Evolutionary conservation across 345 rosid genomes (phyloP).

Genomic region (Populus nigra): DNA sequence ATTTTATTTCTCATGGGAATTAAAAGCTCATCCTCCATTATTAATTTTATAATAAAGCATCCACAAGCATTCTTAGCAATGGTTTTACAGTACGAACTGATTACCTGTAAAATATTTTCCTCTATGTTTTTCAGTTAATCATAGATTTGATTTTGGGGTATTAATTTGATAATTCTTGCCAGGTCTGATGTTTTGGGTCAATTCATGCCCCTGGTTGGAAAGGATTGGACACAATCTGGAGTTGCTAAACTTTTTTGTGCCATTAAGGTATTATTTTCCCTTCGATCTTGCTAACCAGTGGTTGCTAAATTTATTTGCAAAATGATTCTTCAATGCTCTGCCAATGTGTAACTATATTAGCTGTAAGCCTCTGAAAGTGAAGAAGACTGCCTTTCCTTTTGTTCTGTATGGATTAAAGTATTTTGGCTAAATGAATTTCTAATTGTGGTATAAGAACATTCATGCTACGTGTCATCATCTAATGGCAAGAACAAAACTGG

Average conservation of each 20-base stretch:
- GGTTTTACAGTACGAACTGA: neutral
- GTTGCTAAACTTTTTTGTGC: slow-evolving; percentile 91
- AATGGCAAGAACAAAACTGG: neutral
- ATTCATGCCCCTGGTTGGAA: slow-evolving; percentile 96
- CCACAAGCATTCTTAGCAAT: neutral
- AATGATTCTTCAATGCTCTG: neutral
- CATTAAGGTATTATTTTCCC: slow-evolving; percentile 52
- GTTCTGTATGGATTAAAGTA: too few species aligned
- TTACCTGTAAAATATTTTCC: neutral
- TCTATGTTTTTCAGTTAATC: neutral
- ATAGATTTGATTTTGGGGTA: neutral
- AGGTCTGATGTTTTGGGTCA: slow-evolving; percentile 97
- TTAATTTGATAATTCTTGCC: slow-evolving; percentile 30
- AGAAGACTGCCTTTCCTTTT: too few species aligned
- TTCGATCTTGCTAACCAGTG: neutral
- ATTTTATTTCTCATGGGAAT: neutral
- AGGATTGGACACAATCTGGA: slow-evolving; percentile 96
- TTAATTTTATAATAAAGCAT: neutral
- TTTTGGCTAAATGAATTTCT: neutral
- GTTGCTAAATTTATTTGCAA: neutral
- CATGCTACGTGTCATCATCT: neutral
- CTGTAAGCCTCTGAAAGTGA: neutral
- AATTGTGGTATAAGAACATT: neutral
- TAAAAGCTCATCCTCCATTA: neutral
- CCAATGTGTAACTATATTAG: neutral